A percentile compares a stretch with the other conserved stretches of the same genome.
Conservation (phyloP, 2,329 filamentous ascomycete species). For the Verticillium albo-atrum region DNA sequence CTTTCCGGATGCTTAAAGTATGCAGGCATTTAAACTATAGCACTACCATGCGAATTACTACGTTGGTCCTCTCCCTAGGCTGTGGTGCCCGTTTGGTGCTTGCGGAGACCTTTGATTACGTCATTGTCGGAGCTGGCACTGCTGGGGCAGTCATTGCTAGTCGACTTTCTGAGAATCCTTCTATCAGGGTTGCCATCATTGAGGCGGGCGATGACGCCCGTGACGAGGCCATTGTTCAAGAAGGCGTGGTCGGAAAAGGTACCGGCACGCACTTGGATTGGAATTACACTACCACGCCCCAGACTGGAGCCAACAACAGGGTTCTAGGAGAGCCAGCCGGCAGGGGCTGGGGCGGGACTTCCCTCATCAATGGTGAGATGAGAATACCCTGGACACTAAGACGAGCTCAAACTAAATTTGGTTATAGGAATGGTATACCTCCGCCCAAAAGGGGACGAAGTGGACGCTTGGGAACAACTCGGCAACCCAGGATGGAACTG, state of each 20-base stretch:
- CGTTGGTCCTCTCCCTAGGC: too few species aligned
- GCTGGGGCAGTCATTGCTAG: constrained; percentile 31
- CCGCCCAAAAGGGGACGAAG: constrained; percentile 20
- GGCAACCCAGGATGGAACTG: constrained; percentile 40
- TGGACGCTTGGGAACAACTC: constrained; percentile 37
- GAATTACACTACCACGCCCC: constrained; percentile 25
- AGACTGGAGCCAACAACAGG: constrained; percentile 23
- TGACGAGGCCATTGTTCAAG: constrained; percentile 25
- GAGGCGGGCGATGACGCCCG: constrained; percentile 31
- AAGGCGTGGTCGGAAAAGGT: constrained; percentile 18
- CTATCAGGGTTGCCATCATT: constrained; percentile 26
- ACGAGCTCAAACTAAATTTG: background rate
- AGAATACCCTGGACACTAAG: background rate
- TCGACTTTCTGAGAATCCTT: constrained; percentile 26
- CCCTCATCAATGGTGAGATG: constrained; percentile 31
- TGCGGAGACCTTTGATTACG: constrained; percentile 23
- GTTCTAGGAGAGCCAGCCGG: constrained; percentile 26
- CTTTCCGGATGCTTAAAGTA: too few species aligned
- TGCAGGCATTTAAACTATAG: too few species aligned
- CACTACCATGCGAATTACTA: too few species aligned
- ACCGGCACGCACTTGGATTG: constrained; percentile 26
- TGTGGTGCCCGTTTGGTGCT: too few species aligned
- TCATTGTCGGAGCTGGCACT: constrained; percentile 32
- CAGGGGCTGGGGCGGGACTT: constrained; percentile 34
- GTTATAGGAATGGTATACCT: background rate